phyloP scores from a whole-genome alignment of 1,284 basidiomycete species.

The Pseudozyma sp. region DNA sequence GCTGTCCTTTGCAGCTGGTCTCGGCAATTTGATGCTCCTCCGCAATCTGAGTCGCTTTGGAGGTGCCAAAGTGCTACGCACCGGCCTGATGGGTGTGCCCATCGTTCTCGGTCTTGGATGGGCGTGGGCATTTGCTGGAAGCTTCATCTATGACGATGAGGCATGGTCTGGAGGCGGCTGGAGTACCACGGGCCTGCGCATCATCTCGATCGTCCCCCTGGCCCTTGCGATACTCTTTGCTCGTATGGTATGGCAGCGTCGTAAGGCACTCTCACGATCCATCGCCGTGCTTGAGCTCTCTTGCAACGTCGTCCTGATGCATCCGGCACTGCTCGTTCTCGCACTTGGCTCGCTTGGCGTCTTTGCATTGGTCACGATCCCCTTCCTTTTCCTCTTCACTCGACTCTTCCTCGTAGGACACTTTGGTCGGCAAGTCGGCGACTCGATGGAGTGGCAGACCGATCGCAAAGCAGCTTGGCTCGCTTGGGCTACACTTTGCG shows the following conservation, averaged over 20 bases:
- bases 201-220: constrained; percentile 83
- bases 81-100: constrained; percentile 72
- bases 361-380: constrained; percentile 80
- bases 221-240: constrained; percentile 78
- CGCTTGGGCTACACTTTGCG: constrained; percentile 76
- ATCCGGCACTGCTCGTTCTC: constrained; percentile 84
- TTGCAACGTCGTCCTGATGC: constrained; percentile 79
- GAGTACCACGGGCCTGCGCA: constrained; percentile 83
- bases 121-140: constrained; percentile 87
- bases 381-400: constrained; percentile 83
- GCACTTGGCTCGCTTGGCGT: constrained; percentile 81
- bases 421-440: constrained; percentile 46
- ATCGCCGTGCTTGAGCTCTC: constrained; percentile 83
- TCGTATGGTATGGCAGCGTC: constrained; percentile 77
- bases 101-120: constrained; percentile 82
- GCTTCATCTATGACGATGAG: constrained; percentile 84
- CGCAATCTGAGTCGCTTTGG: constrained; percentile 51
- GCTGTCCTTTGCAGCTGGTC: constrained; percentile 83
- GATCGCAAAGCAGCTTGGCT: constrained; percentile 84
- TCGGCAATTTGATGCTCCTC: constrained; percentile 72
- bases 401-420: constrained; percentile 74
- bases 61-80: constrained; percentile 51
- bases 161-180: constrained; percentile 78
- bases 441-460: constrained; percentile 77
- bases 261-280: constrained; percentile 74